Evolutionary conservation across 768 basidiomycete genomes (phyloP), one percentile per base, ranked within the genome.

Genomic region (Rubroboletus pulcherrimus): DNA sequence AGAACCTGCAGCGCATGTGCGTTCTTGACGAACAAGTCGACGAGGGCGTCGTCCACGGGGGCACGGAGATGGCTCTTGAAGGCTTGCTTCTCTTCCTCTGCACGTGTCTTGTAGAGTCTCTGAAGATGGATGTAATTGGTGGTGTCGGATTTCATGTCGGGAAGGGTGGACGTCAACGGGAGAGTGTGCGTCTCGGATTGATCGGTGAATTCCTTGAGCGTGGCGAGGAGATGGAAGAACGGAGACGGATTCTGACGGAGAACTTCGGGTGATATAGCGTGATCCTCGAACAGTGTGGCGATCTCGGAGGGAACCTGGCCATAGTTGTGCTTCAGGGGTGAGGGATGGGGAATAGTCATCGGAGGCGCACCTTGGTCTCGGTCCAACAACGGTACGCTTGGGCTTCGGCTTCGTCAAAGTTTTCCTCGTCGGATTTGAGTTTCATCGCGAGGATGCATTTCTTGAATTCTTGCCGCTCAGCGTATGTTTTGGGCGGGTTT

Each of bases 91-190:
- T 94, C 91, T 49, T 81, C 79, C 35, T 83, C 82, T 3, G 93
- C 88, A 50, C 85, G 83, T 7, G 77, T 66, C 64, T 90, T 91
- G 76, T 95, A 99, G 55, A 98, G 68, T 40, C 78, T 85, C 67
- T 98, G 95, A 12, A 99, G 78, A 17, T 83, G 78, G 46, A 97
- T 86, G 67, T 98, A 98, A 52, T 80, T 79, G 21, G 75, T 67
- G 6, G 97, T 97, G 66, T 87, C 88, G 17, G 94, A 86, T 67
- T 95, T 95, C 92, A 99, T 98, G 73, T 99, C 96, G 0, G 96
- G 96, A 10, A 98, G 78, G 0, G 91, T 82, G 44, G 89, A 82
- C 4, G 87, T 86, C n/a, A 97, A 76, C 0, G 96, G 97, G 4
- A 97, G 81, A 0, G 83, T 81, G 49, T 85, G 74, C 6, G 78